Base-by-base conservation (phyloP, 805 yeast species). In the Vanderwaltozyma tropicalis region DNA sequence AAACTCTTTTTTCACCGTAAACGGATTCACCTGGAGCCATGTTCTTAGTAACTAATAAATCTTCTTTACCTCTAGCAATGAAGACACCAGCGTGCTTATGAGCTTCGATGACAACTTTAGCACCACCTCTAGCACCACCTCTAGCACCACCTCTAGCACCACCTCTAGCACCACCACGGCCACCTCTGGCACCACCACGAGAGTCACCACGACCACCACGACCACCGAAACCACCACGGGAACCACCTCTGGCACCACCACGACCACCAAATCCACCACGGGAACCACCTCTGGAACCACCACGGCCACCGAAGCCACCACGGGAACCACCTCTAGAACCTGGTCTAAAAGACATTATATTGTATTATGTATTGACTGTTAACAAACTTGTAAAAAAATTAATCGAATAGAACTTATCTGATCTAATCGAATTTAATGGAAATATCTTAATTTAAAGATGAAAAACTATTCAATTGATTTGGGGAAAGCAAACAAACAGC, bases 1-100 rank as follows among this genome's bases (percentile, higher is more conserved):
- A 67, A 47, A 92, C 74, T 72, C 97, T 79, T 78, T 92, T 92
- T 72, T 92, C 98, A 59, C 97, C 97, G 70, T 92, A 92, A 40
- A 92, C 98, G 41, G 92, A 77, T 67, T 89, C 98, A 67, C 98
- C 98, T 58, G 98, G 97, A 33, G 96, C 95, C 62, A 81, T 68
- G 74, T 92, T 92, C 72, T 83, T 89, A 59, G 98, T 92, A 47
- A 92, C 95, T 58, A 92, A 75, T 63, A 92, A 76, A 77, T 92
- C 98, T 73, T 92, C 98, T 69, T 92, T 92, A 67, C 98, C 98
- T 72, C 97, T 86, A 64, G 97, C 98, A 67, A 92, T 89, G 79
- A 78, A 92, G 51, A 92, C 96, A 78, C 94, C 98, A 39, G 88
- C 95, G 63, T 92, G 97, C 72, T 96, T 83, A 69, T 92, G 98